Evolutionary conservation across 2,329 filamentous ascomycete genomes (phyloP).

Genomic region (Chaetomiaceae sp.): DNA sequence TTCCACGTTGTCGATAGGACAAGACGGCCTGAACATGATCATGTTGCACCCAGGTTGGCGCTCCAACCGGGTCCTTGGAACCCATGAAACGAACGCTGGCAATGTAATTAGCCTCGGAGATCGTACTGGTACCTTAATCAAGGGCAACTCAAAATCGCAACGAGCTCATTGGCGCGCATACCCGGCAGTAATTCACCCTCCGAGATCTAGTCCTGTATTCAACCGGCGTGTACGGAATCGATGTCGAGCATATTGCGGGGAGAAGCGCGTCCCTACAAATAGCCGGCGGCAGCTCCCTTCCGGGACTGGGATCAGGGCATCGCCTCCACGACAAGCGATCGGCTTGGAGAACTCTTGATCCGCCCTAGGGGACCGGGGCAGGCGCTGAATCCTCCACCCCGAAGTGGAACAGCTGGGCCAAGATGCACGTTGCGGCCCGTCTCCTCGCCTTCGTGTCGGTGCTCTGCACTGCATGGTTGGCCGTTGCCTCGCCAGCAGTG

Average conservation of each 20-base stretch:
- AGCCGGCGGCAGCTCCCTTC: conserved; percentile 5
- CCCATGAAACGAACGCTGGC: not conserved
- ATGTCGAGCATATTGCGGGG: not conserved
- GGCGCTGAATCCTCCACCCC: too few relatives aligned
- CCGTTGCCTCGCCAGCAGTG: conserved; percentile 23
- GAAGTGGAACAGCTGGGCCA: not conserved
- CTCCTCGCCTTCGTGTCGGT: not conserved
- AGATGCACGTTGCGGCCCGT: not conserved
- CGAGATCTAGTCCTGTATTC: not conserved
- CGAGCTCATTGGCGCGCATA: conserved; percentile 10
- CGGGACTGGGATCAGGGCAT: not conserved
- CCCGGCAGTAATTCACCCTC: not conserved
- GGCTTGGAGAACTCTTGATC: not conserved
- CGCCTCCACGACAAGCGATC: not conserved
- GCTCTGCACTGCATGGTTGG: not conserved
- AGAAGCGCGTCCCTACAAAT: not conserved
- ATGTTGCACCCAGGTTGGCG: not conserved
- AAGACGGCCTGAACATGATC: not conserved
- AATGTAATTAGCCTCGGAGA: not conserved
- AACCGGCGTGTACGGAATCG: not conserved
- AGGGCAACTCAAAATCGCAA: not conserved
- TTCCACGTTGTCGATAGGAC: not conserved
- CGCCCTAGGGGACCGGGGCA: not conserved
- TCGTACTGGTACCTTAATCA: not conserved
- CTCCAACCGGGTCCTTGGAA: conserved; percentile 1